A percentile compares a stretch with the other conserved stretches of the same genome.
phyloP scores from a whole-genome alignment of 1,284 basidiomycete genomes.

The Boletus mariae region DNA sequence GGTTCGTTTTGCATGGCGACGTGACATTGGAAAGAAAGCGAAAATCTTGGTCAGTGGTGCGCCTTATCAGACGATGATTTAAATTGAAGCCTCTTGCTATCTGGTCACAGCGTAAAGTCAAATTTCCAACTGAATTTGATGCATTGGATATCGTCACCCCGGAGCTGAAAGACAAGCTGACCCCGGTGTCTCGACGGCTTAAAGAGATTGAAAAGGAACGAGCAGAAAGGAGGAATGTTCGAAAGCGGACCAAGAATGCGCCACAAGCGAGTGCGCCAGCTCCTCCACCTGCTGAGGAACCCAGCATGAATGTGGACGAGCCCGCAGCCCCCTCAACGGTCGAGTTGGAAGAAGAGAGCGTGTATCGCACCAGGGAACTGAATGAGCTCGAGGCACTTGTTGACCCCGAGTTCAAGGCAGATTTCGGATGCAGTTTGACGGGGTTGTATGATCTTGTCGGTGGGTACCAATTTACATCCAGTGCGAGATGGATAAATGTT shows the following conservation, averaged over 20 bases:
- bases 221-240: conserved; percentile 78
- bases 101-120: conserved; percentile 76
- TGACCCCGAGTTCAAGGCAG: conserved; percentile 59
- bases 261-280: conserved; percentile 34
- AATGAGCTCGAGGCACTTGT: conserved; percentile 64
- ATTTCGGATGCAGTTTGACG: conserved; percentile 69
- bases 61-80: neutral
- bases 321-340: conserved; percentile 27
- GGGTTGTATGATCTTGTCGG: conserved; percentile 86
- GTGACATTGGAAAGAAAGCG: conserved; percentile 87
- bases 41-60: conserved; percentile 75
- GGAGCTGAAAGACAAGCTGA: conserved; percentile 70
- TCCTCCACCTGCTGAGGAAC: conserved; percentile 25
- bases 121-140: conserved; percentile 88
- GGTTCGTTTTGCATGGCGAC: conserved; percentile 94
- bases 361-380: conserved; percentile 58
- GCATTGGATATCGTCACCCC: conserved; percentile 80
- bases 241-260: conserved; percentile 66
- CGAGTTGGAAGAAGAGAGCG: conserved; percentile 59
- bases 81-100: neutral
- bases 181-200: conserved; percentile 68
- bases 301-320: conserved; percentile 29
- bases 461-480: conserved; percentile 34
- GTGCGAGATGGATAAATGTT: neutral
- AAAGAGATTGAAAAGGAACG: conserved; percentile 83